Evolutionary conservation across 2,329 filamentous ascomycete genomes (phyloP).

Genomic region (Aureobasidium sp.): DNA sequence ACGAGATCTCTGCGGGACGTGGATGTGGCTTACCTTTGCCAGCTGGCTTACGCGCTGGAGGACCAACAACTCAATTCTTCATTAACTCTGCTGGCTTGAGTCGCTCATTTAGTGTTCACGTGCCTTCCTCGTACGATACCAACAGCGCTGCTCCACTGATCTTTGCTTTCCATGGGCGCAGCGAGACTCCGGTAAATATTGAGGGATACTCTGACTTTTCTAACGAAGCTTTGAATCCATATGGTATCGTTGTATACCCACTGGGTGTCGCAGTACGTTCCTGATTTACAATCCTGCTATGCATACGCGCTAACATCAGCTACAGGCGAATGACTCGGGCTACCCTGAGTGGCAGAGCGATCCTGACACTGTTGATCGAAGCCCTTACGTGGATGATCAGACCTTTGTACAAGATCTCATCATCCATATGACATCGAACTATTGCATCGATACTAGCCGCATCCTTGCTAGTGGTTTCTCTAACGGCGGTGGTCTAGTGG

Average conservation of each 20-base stretch:
- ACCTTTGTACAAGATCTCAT: conserved; percentile 48
- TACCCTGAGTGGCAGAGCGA: conserved; percentile 53
- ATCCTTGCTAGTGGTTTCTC: conserved; percentile 57
- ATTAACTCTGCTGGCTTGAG: conserved; percentile 30
- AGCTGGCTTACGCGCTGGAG: conserved; percentile 25
- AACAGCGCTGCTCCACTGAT: conserved; percentile 46
- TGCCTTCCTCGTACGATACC: conserved; percentile 44
- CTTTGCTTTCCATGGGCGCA: conserved; percentile 54
- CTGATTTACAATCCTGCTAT: conserved; percentile 24
- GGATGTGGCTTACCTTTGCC: conserved; percentile 31
- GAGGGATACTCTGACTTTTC: conserved; percentile 51
- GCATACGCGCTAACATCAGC: no score
- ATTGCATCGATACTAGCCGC: conserved; percentile 50
- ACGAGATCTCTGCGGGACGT: conserved; percentile 26
- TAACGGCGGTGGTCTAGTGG: conserved; percentile 59
- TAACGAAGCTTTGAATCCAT: conserved; percentile 48
- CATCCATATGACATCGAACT: conserved; percentile 35
- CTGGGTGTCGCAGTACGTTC: conserved; percentile 48
- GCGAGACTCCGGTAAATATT: conserved; percentile 41
- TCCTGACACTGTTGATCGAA: conserved; percentile 39
- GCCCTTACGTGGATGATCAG: conserved; percentile 43
- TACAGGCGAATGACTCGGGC: no score
- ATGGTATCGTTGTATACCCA: conserved; percentile 52
- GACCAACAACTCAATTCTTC: conserved; percentile 25
- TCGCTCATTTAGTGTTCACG: conserved; percentile 42